phyloP scores from a whole-genome alignment of 495 filamentous ascomycete species.

The Neurospora sp. region DNA sequence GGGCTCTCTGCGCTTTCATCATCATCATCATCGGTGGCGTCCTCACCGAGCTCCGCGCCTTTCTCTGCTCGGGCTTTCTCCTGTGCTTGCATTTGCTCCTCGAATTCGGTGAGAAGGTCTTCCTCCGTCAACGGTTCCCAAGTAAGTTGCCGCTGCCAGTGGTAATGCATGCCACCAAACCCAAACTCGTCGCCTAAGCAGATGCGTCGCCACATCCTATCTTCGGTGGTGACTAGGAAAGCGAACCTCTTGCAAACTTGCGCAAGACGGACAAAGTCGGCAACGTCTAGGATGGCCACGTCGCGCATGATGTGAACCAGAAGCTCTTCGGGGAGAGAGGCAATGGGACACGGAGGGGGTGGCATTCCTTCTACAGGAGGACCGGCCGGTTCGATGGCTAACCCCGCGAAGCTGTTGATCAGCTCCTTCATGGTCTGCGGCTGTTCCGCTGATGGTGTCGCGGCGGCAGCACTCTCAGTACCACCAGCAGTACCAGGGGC shows the following conservation, averaged over 20 bases:
- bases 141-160: conserved; percentile 53
- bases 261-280: conserved; percentile 65
- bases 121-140: conserved; percentile 46
- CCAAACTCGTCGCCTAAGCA: conserved; percentile 62
- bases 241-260: conserved; percentile 82
- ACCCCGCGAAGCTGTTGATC: conserved; percentile 59
- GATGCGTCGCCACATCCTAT: conserved; percentile 79
- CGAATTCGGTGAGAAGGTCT: conserved; percentile 20
- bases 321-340: conserved; percentile 71
- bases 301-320: conserved; percentile 50
- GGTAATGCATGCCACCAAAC: conserved; percentile 76
- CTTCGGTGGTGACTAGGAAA: conserved; percentile 73
- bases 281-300: conserved; percentile 66
- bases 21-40: neutral
- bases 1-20: conserved; percentile 7
- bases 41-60: conserved; percentile 4
- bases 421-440: conserved; percentile 51
- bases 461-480: neutral
- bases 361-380: conserved; percentile 53
- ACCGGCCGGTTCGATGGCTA: conserved; percentile 49
- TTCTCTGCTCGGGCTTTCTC: neutral
- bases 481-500: neutral
- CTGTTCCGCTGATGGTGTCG: neutral
- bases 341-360: conserved; percentile 66
- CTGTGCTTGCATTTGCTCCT: neutral